Evolutionary conservation across 2,329 filamentous ascomycete genomes (phyloP), one percentile per base, ranked within the genome.

Genomic region (Incumbomyces lentus): DNA sequence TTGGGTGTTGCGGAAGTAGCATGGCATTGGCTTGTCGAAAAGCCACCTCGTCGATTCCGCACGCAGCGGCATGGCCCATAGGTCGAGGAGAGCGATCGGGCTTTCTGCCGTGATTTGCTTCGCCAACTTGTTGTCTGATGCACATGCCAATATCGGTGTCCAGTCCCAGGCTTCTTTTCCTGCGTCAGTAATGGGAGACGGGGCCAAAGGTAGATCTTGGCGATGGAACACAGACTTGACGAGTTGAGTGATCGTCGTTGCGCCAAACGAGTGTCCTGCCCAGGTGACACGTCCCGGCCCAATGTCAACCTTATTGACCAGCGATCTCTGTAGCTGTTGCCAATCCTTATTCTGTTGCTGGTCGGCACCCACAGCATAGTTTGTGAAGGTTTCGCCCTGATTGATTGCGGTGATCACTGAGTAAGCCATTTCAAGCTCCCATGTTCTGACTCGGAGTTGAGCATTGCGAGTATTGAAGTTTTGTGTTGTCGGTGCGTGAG

Each of bases 201-300:
- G 54, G n/a, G 41, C 42, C 37, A 49, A 46, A 0, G 74, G 64
- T 1, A 64, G 26, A 26, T 44, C 41, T 35, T 54, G 57, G 33
- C 66, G 67, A 72, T 64, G 86, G 68, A 81, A 90, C 10, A 82
- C 78, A 43, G 78, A 83, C 67, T 94, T 94, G 41, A 90, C 67
- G 46, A 93, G 76, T 60, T 93, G 87, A 1, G 84, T 73, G 16
- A 78, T 71, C 0, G 84, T 86, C 1, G 84, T 76, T 1, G 81
- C 82, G 17, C 87, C 87, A 54, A 93, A 93, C 14, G 82, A 87
- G 63, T 94, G 87, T 3, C 87, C 87, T 0, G 76, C 78, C 60
- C 85, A 90, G 35, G 81, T 76, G 38, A 93, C 79, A 44, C 74
- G 77, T 1, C 86, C 86, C 0, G 85, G 84, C 7, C 75, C 77